Base-by-base conservation (phyloP, 441 rosid species). In the Theobroma grandiflorum region DNA sequence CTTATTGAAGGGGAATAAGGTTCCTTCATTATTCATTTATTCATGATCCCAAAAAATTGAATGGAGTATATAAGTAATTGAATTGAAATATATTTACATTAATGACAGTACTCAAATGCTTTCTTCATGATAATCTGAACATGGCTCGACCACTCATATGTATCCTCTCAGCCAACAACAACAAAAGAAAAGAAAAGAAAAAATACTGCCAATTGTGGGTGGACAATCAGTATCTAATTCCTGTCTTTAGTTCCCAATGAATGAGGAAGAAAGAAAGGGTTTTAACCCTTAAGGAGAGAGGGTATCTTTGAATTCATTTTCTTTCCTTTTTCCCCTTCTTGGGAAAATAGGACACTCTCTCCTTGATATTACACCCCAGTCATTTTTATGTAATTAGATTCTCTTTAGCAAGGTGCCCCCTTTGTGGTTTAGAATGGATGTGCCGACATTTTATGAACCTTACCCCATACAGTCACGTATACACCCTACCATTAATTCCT, bases 1-100 rank as follows among this genome's bases (percentile, higher is more conserved):
- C 78, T 84, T 87, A 16, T 66, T 85, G 81, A 53, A 38, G 70
- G 78, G 58, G 90, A 87, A 89, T 88, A 49, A n/a, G 89, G 83
- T 88, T 88, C 91, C 80, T 37, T 33, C 42, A 37, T 76, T 31
- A 16, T 55, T 84, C 33, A n/a, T 35, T 10, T 80, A 52, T 33
- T 50, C 63, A 74, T 62, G 16, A 26, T 47, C 58, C 78, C 69
- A 15, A 50, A 33, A 26, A 14, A 14, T 49, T 61, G 45, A 70
- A 22, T 9, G 22, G 42, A 40, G 33, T 63, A 49, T 2, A 14
- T 20, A 35, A 37, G 26, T 8, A 75, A 15, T 8, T 59, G n/a
- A 45, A 31, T 26, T 14, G 4, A 22, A 45, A 26, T 5, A 18
- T 16, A n/a, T 6, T 8, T 7, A 3, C 18, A 37, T 63, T 50